These are phyloP conservation scores for Hypseocharis bilobata DNA, from an alignment of 441 rosid species.

Conservation along the genomic window DNA sequence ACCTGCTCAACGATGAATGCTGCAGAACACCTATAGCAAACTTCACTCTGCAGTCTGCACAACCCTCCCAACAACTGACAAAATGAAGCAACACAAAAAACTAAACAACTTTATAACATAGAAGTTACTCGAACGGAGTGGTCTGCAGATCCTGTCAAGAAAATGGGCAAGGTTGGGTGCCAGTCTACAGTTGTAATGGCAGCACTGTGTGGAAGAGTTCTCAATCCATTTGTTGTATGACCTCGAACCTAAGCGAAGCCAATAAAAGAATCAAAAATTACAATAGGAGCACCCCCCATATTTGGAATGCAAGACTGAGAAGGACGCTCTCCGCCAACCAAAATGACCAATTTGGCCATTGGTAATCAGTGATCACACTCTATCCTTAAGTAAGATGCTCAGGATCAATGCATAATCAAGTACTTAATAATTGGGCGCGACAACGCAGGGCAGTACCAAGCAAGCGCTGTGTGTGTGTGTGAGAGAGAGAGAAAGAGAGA, in stretches of 20 bases:
- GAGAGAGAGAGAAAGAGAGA: background rate
- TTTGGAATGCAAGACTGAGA: background rate
- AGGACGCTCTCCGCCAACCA: background rate
- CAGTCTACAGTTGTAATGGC: slow-evolving; percentile 58
- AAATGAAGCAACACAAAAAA: background rate
- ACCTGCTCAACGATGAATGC: background rate
- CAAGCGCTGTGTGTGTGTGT: too few species aligned
- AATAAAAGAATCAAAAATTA: background rate
- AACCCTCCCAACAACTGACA: background rate
- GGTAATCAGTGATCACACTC: too few species aligned
- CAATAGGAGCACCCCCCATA: background rate
- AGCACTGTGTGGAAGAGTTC: slow-evolving; percentile 52
- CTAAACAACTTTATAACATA: slow-evolving; percentile 18
- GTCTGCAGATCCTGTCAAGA: slow-evolving; percentile 63
- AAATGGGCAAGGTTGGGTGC: slow-evolving; percentile 62
- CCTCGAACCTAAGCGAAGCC: slow-evolving; percentile 39
- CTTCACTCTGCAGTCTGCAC: background rate
- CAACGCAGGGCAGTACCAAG: too few species aligned
- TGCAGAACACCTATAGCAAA: background rate
- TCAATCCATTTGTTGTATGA: slow-evolving; percentile 33
- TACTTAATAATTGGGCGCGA: background rate
- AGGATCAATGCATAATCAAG: too few species aligned
- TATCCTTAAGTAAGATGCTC: too few species aligned
- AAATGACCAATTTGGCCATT: background rate
- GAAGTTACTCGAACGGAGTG: slow-evolving; percentile 57